Base-by-base conservation (phyloP, 306 rosid genomes). In the Neltuma alba region DNA sequence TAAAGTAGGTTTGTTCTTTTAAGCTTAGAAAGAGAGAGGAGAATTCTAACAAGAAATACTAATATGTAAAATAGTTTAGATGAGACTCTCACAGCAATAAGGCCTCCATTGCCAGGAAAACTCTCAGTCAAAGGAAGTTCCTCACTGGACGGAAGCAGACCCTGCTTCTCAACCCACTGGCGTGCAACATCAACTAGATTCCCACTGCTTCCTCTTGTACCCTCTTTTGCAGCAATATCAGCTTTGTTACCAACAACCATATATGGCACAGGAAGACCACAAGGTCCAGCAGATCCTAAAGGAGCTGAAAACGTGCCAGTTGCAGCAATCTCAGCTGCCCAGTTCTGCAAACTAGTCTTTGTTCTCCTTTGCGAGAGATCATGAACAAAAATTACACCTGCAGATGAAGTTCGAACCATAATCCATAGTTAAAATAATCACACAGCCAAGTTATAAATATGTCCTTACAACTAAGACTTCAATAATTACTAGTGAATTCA, bases 101-200 rank as follows among this genome's bases (percentile, higher is more conserved):
- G 91, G 83, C 94, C 88, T 76, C 96, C 98, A 72, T 82, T 65
- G 36, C 96, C 86, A 64, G 99, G 99, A 88, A 96, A 96, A 87
- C 88, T 88, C 80, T 93, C 99, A 13, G 98, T 91, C 85, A 96
- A 83, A 6, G 99, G 99, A 86, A 96, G 95, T 85, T 96, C 99
- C 86, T 96, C 98, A 69, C 96, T 96, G 84, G 95, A 89, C 61
- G 97, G 92, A 80, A 96, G 97, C 83, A 96, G 84, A 83, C 99
- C 99, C 88, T 96, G 98, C 91, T 93, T 96, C 88, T 93, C 99
- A 23, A 93, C 99, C 99, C 99, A 96, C 47, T 93, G 99, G 60
- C 98, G 98, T 79, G 99, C 99, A 79, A 57, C 97, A 23, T 96
- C 99, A 82, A 96, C 98, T 80, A 96, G 98, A 90, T 93, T 96